Base-by-base conservation (phyloP, 192 early-diverging fungal genomes). In the Coemansia aciculifera region DNA sequence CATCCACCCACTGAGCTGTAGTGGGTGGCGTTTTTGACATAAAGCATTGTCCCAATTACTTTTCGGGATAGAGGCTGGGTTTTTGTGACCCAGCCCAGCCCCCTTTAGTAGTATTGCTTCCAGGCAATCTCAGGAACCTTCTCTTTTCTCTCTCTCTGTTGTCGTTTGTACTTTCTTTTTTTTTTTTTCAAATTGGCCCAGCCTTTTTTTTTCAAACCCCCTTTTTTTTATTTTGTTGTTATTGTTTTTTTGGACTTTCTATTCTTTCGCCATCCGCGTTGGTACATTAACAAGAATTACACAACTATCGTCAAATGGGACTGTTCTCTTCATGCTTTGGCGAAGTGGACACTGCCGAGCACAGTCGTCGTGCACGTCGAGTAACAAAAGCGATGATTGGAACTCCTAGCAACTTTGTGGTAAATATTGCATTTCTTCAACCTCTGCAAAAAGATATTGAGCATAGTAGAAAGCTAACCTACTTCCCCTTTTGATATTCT, bases 371-470 rank as follows among this genome's bases (percentile, higher is more conserved):
- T 34, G 56, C 67, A 27, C 64, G 73, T 7, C 72, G 75, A 5
- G 68, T 83, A 29, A 83, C 75, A 56, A 83, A 83, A 69, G 75
- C 80, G 21, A 83, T 83, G 80, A 83, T 83, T 48, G 75, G 80
- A 5, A 56, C 66, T 60, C 80, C 80, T 19, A 74, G 66, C 43
- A 83, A 83, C 71, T 83, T 83, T 73, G 75, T 83, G 61, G 78
- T 80, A 80, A 75, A 69, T 63, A 21, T 6, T 11, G 6, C 21
- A 13, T n/a, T 66, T 13, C 40, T 42, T 42, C 13, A 13, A 24
- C 21, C 24, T 15, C 34, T 15, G 19, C 15, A 52, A 39, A 29
- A 43, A 37, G 8, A 31, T 51, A 31, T 24, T 27, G 32, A 40
- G 40, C 40, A 42, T 10, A 12, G 11, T 5, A 42, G 4, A 42